phyloP scores from a whole-genome alignment of 192 early-diverging fungal genomes.

The Linnemannia schmuckeri region DNA sequence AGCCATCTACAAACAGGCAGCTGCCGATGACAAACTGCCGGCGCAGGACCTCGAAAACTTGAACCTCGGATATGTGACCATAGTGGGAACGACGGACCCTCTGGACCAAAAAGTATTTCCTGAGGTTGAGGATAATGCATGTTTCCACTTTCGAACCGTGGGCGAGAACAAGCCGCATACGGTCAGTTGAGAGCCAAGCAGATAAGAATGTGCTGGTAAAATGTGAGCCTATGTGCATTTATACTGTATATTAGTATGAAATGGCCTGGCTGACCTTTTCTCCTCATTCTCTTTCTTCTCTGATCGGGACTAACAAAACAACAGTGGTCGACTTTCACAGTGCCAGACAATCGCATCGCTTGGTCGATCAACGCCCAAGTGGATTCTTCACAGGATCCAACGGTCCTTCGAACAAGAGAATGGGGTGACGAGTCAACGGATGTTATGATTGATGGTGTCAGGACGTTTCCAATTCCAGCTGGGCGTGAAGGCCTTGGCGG shows the following conservation, averaged over 20 bases:
- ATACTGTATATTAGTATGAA: neutral
- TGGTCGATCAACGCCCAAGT: neutral
- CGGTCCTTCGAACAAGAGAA: neutral
- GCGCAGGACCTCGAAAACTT: neutral
- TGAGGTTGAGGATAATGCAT: neutral
- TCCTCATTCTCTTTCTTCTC: neutral
- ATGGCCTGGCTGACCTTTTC: neutral
- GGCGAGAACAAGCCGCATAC: neutral
- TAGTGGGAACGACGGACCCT: conserved; percentile 1
- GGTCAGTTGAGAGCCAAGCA: neutral
- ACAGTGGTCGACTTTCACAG: conserved; percentile 1
- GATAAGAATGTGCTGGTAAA: neutral
- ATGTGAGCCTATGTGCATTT: neutral
- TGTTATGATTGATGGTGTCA: neutral
- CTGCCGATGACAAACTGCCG: neutral
- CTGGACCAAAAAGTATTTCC: neutral
- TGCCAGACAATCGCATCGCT: neutral
- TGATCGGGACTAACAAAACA: neutral
- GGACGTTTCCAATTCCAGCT: neutral
- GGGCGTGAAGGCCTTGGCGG: neutral
- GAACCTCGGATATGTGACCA: conserved; percentile 8
- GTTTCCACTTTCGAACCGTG: neutral
- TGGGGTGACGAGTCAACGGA: neutral
- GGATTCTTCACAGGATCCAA: neutral
- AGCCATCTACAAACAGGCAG: neutral